Evolutionary conservation across 257 asterid genomes (phyloP).

Genomic region (Capsicum baccatum): DNA sequence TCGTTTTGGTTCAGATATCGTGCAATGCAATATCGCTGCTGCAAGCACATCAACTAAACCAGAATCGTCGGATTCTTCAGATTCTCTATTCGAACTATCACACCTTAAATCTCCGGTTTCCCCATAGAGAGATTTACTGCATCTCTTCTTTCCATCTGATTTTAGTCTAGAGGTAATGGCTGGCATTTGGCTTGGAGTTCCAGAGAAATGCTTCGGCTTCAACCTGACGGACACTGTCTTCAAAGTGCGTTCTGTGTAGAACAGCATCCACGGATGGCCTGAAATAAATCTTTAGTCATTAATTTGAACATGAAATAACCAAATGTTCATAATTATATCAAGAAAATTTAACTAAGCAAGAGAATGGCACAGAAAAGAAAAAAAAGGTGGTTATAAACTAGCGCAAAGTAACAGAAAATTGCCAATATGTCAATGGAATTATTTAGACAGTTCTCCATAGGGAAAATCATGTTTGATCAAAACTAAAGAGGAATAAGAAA

Average conservation of each 20-base stretch:
- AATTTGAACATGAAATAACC: background rate
- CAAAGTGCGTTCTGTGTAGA: conserved; percentile 49
- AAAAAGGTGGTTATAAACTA: background rate
- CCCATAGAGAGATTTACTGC: background rate
- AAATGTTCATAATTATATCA: background rate
- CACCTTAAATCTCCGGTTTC: conserved; percentile 27
- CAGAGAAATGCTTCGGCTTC: conserved; percentile 42
- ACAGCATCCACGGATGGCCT: conserved; percentile 61
- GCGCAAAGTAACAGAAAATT: conserved; percentile 7
- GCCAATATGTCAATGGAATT: background rate
- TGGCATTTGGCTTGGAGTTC: conserved; percentile 31
- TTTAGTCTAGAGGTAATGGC: conserved; percentile 35
- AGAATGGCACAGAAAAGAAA: background rate
- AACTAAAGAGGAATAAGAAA: background rate
- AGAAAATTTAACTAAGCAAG: background rate
- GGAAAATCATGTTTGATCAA: background rate
- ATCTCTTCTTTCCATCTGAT: conserved; percentile 28
- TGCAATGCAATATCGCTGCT: conserved; percentile 51
- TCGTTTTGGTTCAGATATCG: conserved; percentile 56
- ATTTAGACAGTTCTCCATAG: background rate
- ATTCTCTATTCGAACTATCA: conserved; percentile 29
- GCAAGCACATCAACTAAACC: conserved; percentile 54
- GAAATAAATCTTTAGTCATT: conserved; percentile 26
- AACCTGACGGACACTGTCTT: conserved; percentile 40
- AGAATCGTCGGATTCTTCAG: conserved; percentile 46